phyloP scores from a whole-genome alignment of 495 filamentous ascomycete species.

The Echria macrotheca region DNA sequence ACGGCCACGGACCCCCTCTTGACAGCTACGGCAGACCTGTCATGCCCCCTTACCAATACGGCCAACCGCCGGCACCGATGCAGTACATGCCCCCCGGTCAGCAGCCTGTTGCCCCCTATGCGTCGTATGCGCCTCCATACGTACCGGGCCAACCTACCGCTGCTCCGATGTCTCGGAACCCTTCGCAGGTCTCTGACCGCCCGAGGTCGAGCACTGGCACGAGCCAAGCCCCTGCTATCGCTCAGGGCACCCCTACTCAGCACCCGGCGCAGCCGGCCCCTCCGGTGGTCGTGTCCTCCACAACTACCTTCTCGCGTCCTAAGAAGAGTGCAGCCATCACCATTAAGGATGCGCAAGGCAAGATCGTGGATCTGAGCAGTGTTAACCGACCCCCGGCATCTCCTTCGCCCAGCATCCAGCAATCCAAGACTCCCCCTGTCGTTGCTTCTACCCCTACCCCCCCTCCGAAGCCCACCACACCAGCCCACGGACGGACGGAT shows the following conservation, averaged over 20 bases:
- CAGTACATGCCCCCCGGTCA: conserved; percentile 45
- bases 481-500: conserved; percentile 44
- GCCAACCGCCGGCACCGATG: conserved; percentile 14
- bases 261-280: conserved; percentile 54
- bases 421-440: conserved; percentile 49
- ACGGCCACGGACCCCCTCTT: conserved; percentile 18
- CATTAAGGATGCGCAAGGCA: conserved; percentile 74
- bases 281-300: conserved; percentile 53
- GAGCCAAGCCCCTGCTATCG: conserved; percentile 39
- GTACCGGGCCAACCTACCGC: conserved; percentile 51
- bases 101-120: conserved; percentile 36
- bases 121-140: conserved; percentile 37
- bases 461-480: conserved; percentile 40
- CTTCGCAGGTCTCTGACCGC: conserved; percentile 75
- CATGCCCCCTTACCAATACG: too few species aligned
- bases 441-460: conserved; percentile 49
- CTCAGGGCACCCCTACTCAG: conserved; percentile 42
- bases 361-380: conserved; percentile 41
- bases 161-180: conserved; percentile 72
- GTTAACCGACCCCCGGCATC: conserved; percentile 37
- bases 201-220: conserved; percentile 76
- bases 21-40: too few species aligned
- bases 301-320: conserved; percentile 52
- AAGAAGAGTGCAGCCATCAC: conserved; percentile 64
- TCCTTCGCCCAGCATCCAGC: conserved; percentile 42